Evolutionary conservation across 106 monocot species (phyloP).

Genomic region (Acorus calamus): DNA sequence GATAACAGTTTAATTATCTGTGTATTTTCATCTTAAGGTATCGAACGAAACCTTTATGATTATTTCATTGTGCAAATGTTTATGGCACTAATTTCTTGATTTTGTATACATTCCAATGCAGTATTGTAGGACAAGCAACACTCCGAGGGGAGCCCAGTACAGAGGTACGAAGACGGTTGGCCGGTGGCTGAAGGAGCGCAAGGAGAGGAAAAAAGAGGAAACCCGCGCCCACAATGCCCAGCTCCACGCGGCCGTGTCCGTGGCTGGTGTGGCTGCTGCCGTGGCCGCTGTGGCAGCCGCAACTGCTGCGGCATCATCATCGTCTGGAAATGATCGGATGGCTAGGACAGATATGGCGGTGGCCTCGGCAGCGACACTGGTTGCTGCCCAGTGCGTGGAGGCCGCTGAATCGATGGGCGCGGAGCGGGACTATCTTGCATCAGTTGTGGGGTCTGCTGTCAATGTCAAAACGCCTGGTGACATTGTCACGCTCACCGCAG

Average conservation of each 20-base stretch:
- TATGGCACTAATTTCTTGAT: too few species aligned
- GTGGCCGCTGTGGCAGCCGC: slow-evolving; percentile 59
- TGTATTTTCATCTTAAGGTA: too few species aligned
- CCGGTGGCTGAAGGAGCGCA: slow-evolving; percentile 82
- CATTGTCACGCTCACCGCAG: slow-evolving; percentile 60
- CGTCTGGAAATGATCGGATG: slow-evolving; percentile 37
- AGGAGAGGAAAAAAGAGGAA: slow-evolving; percentile 88
- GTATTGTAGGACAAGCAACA: slow-evolving; percentile 32
- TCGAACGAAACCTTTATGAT: too few species aligned
- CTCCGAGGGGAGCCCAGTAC: slow-evolving; percentile 28
- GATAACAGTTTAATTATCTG: too few species aligned
- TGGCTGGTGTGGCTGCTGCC: slow-evolving; percentile 79
- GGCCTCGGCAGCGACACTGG: slow-evolving; percentile 69
- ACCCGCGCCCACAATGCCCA: slow-evolving; percentile 81
- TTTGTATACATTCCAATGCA: slow-evolving; percentile 14
- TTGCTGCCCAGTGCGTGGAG: slow-evolving; percentile 85
- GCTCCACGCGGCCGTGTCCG: slow-evolving; percentile 81
- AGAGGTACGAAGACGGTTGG: slow-evolving; percentile 53
- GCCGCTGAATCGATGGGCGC: slow-evolving; percentile 72
- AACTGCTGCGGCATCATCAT: slow-evolving; percentile 15
- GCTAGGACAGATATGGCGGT: slow-evolving; percentile 68
- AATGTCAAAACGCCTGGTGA: slow-evolving; percentile 69
- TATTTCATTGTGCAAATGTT: too few species aligned
- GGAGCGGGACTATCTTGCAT: slow-evolving; percentile 58
- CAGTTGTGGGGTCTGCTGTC: slow-evolving; percentile 69